These are phyloP conservation scores for Iris macrosiphon DNA, from an alignment of 106 monocot species.

Conservation along the genomic window DNA sequence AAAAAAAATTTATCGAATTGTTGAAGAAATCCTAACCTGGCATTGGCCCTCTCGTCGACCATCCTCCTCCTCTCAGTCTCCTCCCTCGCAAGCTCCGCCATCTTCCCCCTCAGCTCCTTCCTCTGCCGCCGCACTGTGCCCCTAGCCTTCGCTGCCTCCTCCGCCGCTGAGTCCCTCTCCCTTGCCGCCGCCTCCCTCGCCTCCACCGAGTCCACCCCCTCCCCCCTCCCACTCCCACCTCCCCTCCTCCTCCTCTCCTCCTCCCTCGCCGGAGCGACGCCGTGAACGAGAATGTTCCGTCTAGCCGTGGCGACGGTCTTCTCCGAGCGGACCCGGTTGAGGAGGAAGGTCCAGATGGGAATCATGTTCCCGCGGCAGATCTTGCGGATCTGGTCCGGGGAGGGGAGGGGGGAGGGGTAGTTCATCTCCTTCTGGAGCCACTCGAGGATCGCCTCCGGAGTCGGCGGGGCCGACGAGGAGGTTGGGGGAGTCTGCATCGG, in stretches of 20 bases:
- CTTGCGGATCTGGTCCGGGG: slow-evolving; percentile 76
- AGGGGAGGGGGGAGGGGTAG: slow-evolving; percentile 65
- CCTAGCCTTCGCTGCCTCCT: slow-evolving; percentile 72
- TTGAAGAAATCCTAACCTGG: slow-evolving; percentile 37
- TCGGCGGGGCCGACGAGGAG: slow-evolving; percentile 12
- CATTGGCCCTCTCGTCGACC: slow-evolving; percentile 68
- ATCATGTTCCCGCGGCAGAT: slow-evolving; percentile 96
- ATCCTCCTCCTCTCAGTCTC: slow-evolving; percentile 76
- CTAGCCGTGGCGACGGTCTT: slow-evolving; percentile 59
- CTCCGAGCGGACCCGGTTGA: slow-evolving; percentile 76
- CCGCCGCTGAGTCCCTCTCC: slow-evolving; percentile 70
- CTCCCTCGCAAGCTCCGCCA: slow-evolving; percentile 72
- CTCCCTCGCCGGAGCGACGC: slow-evolving; percentile 9
- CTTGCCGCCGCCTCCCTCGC: slow-evolving; percentile 44
- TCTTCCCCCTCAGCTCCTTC: slow-evolving; percentile 60
- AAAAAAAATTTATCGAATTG: background rate
- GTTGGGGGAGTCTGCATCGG: slow-evolving; percentile 31
- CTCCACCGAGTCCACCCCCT: slow-evolving; percentile 14
- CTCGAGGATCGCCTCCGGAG: slow-evolving; percentile 77
- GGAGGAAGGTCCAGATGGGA: slow-evolving; percentile 81
- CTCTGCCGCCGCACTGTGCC: slow-evolving; percentile 70
- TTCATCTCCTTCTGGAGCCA: slow-evolving; percentile 98
- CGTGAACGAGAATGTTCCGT: slow-evolving; percentile 78
- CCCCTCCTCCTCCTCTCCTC: slow-evolving; percentile 15
- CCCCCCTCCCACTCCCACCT: slow-evolving; percentile 13